Conservation (phyloP, 352 stramenopile genomes). For the Aphanomyces cochlioides region DNA sequence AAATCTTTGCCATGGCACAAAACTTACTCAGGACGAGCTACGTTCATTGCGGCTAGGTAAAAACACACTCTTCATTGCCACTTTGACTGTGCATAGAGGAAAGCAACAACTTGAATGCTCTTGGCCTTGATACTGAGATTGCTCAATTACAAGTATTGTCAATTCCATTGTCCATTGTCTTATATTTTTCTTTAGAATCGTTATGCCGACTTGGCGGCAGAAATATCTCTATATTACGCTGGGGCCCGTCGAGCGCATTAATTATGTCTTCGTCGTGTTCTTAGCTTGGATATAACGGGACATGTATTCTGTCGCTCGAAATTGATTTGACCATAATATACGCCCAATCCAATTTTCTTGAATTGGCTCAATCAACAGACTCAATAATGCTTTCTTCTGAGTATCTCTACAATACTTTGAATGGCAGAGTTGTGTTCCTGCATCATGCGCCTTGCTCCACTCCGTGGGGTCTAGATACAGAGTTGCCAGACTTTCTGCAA, state of each 20-base stretch:
- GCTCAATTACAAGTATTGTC: slow-evolving; percentile 13
- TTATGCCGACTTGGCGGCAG: slow-evolving; percentile 19
- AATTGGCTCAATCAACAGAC: slow-evolving; percentile 36
- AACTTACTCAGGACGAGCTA: slow-evolving; percentile 22
- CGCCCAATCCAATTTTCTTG: slow-evolving; percentile 63
- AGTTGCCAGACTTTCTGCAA: slow-evolving; percentile 44
- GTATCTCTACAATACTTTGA: slow-evolving; percentile 45
- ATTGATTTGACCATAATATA: slow-evolving; percentile 83
- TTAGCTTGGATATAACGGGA: slow-evolving; percentile 76
- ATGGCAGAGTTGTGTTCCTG: slow-evolving; percentile 37
- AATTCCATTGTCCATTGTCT: not conserved
- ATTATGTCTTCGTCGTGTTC: slow-evolving; percentile 39
- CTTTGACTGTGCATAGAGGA: slow-evolving; percentile 1
- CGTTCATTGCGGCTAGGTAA: slow-evolving; percentile 8
- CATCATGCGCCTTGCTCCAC: slow-evolving; percentile 42
- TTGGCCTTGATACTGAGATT: not conserved
- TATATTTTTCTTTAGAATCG: slow-evolving; percentile 11
- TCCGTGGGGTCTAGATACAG: slow-evolving; percentile 44
- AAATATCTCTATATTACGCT: slow-evolving; percentile 8
- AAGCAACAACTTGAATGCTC: not conserved
- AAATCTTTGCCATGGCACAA: slow-evolving; percentile 21
- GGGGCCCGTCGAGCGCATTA: too few relatives aligned
- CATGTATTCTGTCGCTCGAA: slow-evolving; percentile 80
- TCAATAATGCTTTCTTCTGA: slow-evolving; percentile 54
- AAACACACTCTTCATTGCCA: not conserved